Evolutionary conservation across 2,329 filamentous ascomycete genomes (phyloP), one percentile per base, ranked within the genome.

Genomic region (Aspergillus pseudotamarii): DNA sequence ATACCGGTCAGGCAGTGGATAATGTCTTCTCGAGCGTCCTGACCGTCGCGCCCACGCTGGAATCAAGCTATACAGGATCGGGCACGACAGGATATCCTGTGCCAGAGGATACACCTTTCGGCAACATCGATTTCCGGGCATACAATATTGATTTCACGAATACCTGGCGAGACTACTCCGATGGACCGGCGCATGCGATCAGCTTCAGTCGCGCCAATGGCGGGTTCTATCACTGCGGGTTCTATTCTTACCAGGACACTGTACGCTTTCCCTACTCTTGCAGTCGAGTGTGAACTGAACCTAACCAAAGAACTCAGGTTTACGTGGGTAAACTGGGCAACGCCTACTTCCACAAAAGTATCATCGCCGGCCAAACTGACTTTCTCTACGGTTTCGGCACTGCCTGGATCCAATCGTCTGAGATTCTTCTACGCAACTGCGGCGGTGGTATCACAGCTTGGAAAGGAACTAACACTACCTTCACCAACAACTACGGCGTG

Each of bases 311-410:
- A 10, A 3, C 1, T 21, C 57, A 76, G 75, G 69, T 90, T 4
- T 91, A 90, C 68, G 73, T 90, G 19, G 88, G 88, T 59, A 90
- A 91, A 71, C 79, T 89, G 1, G 88, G 85, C 34, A 90, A 89
- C 66, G 85, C 85, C 0, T 90, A 89, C 75, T 88, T 91, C 74
- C 83, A 87, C 72, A 80, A 84, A 41, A 83, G 78, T 59, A 82
- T 86, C 41, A 82, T 91, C 6, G 88, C 86, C 0, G 89, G 89
- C 0, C 81, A 90, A 71, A 90, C 87, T 0, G 89, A 91, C 68
- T 91, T 91, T 76, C 78, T 91, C 23, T 91, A 90, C 70, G 88
- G 88, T 10, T 90, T 90, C 70, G 88, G 88, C 30, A 90, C 88
- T 0, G 81, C 85, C 4, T 91, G 85, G 81, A 80, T 90, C 46